Evolutionary conservation across 2,329 filamentous ascomycete species (phyloP).

Genomic region (Chrysosphaeria jannelii): DNA sequence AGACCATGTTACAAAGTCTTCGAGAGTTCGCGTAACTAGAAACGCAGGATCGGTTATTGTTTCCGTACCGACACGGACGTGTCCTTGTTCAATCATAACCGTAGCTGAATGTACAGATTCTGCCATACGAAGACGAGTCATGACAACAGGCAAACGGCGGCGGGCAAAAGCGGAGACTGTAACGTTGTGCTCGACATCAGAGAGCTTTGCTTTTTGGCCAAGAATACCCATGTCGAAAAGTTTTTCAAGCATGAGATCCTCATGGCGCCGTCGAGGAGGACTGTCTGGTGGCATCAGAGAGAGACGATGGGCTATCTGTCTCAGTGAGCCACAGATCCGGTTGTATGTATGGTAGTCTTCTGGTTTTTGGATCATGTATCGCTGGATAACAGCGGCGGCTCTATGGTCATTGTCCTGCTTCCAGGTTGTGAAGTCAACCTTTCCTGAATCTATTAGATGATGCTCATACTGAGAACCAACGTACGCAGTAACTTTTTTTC

Average conservation of each 20-base stretch:
- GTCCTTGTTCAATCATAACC: constrained; percentile 78
- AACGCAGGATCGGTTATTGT: constrained; percentile 75
- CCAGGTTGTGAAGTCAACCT: constrained; percentile 83
- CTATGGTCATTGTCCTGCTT: constrained; percentile 70
- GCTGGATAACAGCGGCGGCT: constrained; percentile 43
- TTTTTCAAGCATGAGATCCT: constrained; percentile 69
- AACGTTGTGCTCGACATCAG: constrained; percentile 60
- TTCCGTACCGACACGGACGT: constrained; percentile 74
- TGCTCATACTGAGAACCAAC: neutral
- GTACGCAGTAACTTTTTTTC: constrained; percentile 60
- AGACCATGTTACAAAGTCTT: constrained; percentile 92
- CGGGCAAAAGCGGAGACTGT: constrained; percentile 76
- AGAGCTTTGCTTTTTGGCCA: constrained; percentile 43
- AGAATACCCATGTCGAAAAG: constrained; percentile 79
- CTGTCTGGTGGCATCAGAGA: constrained; percentile 56
- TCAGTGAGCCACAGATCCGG: constrained; percentile 45
- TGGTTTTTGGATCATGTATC: constrained; percentile 76
- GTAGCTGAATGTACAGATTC: constrained; percentile 63
- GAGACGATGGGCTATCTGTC: constrained; percentile 70
- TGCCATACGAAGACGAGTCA: constrained; percentile 73
- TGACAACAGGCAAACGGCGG: constrained; percentile 55
- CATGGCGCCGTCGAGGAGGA: constrained; percentile 51
- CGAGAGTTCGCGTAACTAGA: constrained; percentile 63
- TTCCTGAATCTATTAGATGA: constrained; percentile 2
- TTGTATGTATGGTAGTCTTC: constrained; percentile 50